Conservation (phyloP, 2,329 filamentous ascomycete genomes). For the Nigrospora oryzae region DNA sequence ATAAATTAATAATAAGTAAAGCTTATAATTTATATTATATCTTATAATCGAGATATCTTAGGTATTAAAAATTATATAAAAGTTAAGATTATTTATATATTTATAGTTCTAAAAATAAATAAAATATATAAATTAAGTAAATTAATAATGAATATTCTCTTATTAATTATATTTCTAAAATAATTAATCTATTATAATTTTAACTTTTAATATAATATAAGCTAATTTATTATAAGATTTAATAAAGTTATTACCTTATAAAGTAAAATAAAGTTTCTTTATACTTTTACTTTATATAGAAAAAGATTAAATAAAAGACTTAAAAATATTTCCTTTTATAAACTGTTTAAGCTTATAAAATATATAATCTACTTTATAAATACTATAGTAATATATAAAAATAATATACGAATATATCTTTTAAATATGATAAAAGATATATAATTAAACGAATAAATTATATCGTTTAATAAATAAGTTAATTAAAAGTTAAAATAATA, state of each 20-base stretch:
- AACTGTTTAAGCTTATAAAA: no score
- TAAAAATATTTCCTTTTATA: no score
- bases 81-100: not conserved
- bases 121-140: not conserved
- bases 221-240: not conserved
- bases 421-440: not conserved
- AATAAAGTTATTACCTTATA: no score
- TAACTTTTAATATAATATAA: not conserved
- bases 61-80: not conserved
- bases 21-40: not conserved
- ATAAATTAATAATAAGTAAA: not conserved
- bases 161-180: not conserved
- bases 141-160: no score
- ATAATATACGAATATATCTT: not conserved
- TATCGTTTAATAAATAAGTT: not conserved
- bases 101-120: not conserved
- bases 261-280: no score
- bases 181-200: not conserved
- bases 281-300: no score
- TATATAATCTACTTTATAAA: not conserved
- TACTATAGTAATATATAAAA: not conserved
- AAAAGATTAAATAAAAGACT: no score
- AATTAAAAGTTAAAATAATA: not conserved
- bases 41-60: not conserved
- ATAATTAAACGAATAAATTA: not conserved